Percentiles rank a stretch among this genome's conserved stretches.
Evolutionary conservation across 257 asterid species (phyloP).

Genomic region (Gentiana straminea): DNA sequence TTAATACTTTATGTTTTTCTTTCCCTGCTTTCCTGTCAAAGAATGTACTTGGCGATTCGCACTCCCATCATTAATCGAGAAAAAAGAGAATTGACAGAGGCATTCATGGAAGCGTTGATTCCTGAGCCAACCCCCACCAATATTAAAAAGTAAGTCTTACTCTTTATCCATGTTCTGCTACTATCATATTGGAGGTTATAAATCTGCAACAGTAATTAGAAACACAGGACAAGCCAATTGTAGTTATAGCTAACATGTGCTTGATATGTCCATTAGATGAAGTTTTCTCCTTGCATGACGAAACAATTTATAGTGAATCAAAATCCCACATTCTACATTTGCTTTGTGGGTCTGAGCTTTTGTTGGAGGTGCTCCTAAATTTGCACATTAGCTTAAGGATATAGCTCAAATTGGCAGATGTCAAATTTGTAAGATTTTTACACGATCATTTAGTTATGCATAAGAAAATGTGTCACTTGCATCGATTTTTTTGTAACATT

Average conservation of each 20-base stretch:
- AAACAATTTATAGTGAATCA: too few species aligned
- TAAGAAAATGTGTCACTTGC: too few species aligned
- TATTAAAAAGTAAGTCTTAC: conserved; percentile 48
- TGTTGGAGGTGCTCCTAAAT: too few species aligned
- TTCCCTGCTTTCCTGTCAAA: conserved; percentile 42
- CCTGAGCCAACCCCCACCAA: conserved; percentile 92
- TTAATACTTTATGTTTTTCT: conserved; percentile 49
- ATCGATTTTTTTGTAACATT: too few species aligned
- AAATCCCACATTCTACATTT: too few species aligned
- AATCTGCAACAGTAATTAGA: too few species aligned
- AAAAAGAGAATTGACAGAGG: conserved; percentile 65
- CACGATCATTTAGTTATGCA: too few species aligned
- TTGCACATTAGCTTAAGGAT: too few species aligned
- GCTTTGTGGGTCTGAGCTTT: too few species aligned
- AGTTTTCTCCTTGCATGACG: too few species aligned
- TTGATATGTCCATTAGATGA: neutral
- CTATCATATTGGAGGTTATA: neutral
- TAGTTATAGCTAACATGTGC: neutral
- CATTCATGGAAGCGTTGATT: conserved; percentile 87
- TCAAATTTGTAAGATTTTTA: too few species aligned
- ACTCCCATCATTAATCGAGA: conserved; percentile 72
- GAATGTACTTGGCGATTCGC: conserved; percentile 50
- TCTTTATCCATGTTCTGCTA: conserved; percentile 2
- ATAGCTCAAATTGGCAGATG: too few species aligned
- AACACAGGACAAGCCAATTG: neutral